Conservation (phyloP, 2,329 filamentous ascomycete genomes). For the Kalmusia sp. region DNA sequence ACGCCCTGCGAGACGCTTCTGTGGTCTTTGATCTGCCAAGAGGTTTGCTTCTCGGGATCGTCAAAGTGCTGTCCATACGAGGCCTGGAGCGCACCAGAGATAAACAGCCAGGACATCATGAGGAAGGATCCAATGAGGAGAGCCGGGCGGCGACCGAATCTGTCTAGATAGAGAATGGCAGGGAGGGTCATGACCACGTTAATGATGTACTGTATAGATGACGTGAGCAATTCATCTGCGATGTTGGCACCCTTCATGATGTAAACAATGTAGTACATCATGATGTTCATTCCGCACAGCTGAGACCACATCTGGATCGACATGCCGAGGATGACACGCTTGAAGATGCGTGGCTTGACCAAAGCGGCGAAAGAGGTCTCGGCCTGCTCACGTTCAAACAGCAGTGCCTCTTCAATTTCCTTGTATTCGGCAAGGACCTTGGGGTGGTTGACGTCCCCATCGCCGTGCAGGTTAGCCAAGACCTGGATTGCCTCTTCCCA, state of each 20-base stretch:
- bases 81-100: conserved; percentile 66
- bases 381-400: conserved; percentile 61
- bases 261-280: conserved; percentile 67
- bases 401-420: conserved; percentile 64
- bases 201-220: conserved; percentile 69
- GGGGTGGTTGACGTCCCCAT: conserved; percentile 62
- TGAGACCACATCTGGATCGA: conserved; percentile 67
- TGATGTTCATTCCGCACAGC: conserved; percentile 66
- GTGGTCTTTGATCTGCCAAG: conserved; percentile 63
- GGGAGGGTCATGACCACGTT: conserved; percentile 67
- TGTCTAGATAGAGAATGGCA: conserved; percentile 67
- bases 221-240: conserved; percentile 63
- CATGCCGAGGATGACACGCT: conserved; percentile 65
- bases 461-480: conserved; percentile 63
- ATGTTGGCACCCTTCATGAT: conserved; percentile 67
- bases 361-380: conserved; percentile 59
- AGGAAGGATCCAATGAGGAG: conserved; percentile 63
- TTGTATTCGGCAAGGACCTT: conserved; percentile 69
- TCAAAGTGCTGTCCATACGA: conserved; percentile 58
- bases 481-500: conserved; percentile 69
- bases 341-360: conserved; percentile 59
- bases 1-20: conserved; percentile 62
- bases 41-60: conserved; percentile 52
- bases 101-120: conserved; percentile 67
- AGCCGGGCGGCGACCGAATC: conserved; percentile 63